phyloP scores from a whole-genome alignment of 2,329 filamentous ascomycete species.

The Verticillium dahliae region DNA sequence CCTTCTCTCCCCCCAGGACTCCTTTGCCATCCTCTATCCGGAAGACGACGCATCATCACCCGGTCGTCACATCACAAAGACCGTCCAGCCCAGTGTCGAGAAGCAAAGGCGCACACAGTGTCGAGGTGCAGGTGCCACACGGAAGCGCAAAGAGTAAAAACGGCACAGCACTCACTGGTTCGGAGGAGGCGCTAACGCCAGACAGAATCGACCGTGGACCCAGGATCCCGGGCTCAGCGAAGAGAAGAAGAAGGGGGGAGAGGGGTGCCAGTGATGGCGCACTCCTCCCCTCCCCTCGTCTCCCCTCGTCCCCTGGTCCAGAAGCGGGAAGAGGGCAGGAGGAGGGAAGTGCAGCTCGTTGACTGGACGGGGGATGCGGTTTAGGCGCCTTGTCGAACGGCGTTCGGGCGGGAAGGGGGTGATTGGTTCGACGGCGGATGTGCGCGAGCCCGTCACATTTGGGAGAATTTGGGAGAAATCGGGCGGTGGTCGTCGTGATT shows the following conservation, averaged over 20 bases:
- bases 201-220: background rate
- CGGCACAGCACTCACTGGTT: slow-evolving; percentile 4
- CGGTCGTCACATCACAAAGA: no score
- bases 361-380: background rate
- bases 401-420: background rate
- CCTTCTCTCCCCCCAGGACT: no score
- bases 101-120: no score
- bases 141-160: background rate
- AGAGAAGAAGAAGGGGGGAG: background rate
- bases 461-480: background rate
- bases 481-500: slow-evolving; percentile 4
- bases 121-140: background rate
- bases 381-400: background rate
- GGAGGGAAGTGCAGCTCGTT: background rate
- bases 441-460: slow-evolving; percentile 1
- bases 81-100: no score
- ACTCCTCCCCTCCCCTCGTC: no score
- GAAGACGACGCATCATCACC: no score
- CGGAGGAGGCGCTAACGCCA: background rate
- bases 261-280: background rate
- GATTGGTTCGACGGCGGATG: background rate
- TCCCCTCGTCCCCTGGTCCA: background rate
- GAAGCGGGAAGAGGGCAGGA: background rate
- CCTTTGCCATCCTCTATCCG: no score
- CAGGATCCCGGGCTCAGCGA: background rate